phyloP scores from a whole-genome alignment of 805 yeast genomes.

The Myxozyma lipomycoides region DNA sequence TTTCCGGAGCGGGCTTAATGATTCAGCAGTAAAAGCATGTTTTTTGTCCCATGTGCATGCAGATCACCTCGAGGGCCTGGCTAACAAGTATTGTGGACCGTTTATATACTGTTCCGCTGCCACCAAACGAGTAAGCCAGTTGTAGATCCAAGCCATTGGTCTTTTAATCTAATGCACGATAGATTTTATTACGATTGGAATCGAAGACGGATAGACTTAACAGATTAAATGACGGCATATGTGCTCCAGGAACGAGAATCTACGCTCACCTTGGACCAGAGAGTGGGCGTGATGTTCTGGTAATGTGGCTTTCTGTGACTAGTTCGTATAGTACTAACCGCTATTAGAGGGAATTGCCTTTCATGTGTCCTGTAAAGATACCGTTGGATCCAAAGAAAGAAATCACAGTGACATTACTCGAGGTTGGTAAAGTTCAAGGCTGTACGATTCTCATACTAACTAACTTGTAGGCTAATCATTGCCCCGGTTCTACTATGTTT shows the following conservation, averaged over 20 bases:
- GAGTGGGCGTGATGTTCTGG: constrained; percentile 10
- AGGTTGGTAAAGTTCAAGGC: constrained; percentile 14
- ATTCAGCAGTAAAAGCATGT: constrained; percentile 32
- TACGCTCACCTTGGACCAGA: constrained; percentile 26
- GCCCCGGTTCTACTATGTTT: constrained; percentile 58
- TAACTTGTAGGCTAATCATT: constrained; percentile 46
- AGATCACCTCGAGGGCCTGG: constrained; percentile 52
- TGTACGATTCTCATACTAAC: background rate
- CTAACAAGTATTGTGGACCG: constrained; percentile 40
- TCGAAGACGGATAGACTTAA: constrained; percentile 1
- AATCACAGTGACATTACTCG: constrained; percentile 44
- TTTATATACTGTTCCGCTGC: constrained; percentile 47
- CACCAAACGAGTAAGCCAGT: constrained; percentile 34
- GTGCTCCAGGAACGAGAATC: constrained; percentile 30
- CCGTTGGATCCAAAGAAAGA: constrained; percentile 17
- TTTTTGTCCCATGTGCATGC: constrained; percentile 53
- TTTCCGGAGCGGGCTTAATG: constrained; percentile 25
- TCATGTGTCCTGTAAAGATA: constrained; percentile 29
- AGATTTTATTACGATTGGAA: constrained; percentile 13
- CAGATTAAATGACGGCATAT: constrained; percentile 18
- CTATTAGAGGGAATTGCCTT: constrained; percentile 21
- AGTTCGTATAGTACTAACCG: background rate
- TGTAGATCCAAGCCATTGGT: constrained; percentile 6
- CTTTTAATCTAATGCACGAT: background rate
- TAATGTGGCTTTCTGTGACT: background rate